phyloP scores from a whole-genome alignment of 2,329 filamentous ascomycete genomes.

The Colletotrichum gigasporum region DNA sequence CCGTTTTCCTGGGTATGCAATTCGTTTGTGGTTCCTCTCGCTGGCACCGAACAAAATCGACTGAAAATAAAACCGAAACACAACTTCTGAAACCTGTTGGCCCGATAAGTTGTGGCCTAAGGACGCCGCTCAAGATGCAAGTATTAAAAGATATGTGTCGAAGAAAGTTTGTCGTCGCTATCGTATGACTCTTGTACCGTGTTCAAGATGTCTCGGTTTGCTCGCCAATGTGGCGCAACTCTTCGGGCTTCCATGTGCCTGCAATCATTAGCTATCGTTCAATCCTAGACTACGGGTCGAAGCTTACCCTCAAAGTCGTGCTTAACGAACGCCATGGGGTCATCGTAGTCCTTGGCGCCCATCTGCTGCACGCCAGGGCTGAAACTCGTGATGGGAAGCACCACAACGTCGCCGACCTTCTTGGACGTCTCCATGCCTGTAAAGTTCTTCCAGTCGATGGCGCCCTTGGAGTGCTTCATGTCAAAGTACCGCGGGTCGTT shows the following conservation, averaged over 20 bases:
- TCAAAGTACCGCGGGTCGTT: conserved; percentile 92
- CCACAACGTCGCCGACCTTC: conserved; percentile 91
- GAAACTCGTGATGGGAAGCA: conserved; percentile 96
- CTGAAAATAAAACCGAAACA: not conserved
- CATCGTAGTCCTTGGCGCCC: conserved; percentile 86
- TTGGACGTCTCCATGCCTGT: conserved; percentile 85
- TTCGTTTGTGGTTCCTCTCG: conserved; percentile 5
- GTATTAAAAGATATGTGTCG: conserved; percentile 13
- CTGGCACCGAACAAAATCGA: not conserved
- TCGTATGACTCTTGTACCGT: not conserved
- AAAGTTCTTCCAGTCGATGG: conserved; percentile 88
- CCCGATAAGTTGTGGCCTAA: not conserved
- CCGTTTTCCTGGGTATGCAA: conserved; percentile 20
- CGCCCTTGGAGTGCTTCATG: conserved; percentile 73
- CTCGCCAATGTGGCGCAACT: conserved; percentile 74
- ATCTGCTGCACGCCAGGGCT: conserved; percentile 94
- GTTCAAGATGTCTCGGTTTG: conserved; percentile 35
- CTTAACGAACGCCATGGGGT: conserved; percentile 97
- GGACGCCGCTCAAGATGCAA: conserved; percentile 26
- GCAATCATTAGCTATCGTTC: not conserved
- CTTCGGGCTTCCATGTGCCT: conserved; percentile 83
- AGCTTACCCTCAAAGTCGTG: conserved; percentile 91
- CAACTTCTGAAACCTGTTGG: conserved; percentile 2
- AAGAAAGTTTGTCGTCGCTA: conserved; percentile 5
- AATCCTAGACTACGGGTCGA: not conserved